These are phyloP conservation scores for Fraxinus paxiana DNA, from an alignment of 305 asterid genomes.

Conservation along the genomic window DNA sequence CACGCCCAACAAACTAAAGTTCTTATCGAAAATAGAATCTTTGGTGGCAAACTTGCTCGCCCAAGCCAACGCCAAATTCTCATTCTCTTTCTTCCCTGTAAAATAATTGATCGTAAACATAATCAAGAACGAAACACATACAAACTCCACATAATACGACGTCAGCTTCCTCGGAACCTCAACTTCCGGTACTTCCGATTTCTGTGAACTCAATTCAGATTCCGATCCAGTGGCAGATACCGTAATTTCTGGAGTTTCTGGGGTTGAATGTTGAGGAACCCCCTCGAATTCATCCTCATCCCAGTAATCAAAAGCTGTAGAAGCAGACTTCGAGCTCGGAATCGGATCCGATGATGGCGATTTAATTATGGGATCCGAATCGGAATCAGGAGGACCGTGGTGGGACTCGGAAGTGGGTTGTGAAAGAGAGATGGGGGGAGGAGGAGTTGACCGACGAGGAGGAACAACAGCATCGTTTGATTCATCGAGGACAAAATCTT, in stretches of 20 bases:
- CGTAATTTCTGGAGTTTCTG: slow-evolving; percentile 21
- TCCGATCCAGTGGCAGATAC: slow-evolving; percentile 33
- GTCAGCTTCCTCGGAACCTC: slow-evolving; percentile 34
- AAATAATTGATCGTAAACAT: slow-evolving; percentile 68
- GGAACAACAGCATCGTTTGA: slow-evolving; percentile 40
- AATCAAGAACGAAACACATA: slow-evolving; percentile 67
- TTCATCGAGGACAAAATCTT: slow-evolving; percentile 43
- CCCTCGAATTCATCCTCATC: slow-evolving; percentile 98
- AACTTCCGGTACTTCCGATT: slow-evolving; percentile 29
- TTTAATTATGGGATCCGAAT: slow-evolving; percentile 25
- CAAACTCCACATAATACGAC: slow-evolving; percentile 59
- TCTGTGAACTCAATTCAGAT: slow-evolving; percentile 30
- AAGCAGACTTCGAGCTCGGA: slow-evolving; percentile 26
- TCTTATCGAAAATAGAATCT: slow-evolving; percentile 76
- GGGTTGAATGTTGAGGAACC: slow-evolving; percentile 41
- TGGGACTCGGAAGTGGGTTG: slow-evolving; percentile 49
- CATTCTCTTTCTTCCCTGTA: slow-evolving; percentile 80
- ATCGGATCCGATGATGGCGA: slow-evolving; percentile 51
- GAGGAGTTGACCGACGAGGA: slow-evolving; percentile 50
- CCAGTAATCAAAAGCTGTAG: slow-evolving; percentile 71
- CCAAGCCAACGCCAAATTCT: slow-evolving; percentile 86
- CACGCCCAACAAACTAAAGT: slow-evolving; percentile 81
- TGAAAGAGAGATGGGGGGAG: slow-evolving; percentile 62
- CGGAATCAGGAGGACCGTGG: slow-evolving; percentile 54
- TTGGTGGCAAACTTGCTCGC: slow-evolving; percentile 68